Conservation (phyloP, 352 stramenopile genomes). For the Globisporangium canariense region DNA sequence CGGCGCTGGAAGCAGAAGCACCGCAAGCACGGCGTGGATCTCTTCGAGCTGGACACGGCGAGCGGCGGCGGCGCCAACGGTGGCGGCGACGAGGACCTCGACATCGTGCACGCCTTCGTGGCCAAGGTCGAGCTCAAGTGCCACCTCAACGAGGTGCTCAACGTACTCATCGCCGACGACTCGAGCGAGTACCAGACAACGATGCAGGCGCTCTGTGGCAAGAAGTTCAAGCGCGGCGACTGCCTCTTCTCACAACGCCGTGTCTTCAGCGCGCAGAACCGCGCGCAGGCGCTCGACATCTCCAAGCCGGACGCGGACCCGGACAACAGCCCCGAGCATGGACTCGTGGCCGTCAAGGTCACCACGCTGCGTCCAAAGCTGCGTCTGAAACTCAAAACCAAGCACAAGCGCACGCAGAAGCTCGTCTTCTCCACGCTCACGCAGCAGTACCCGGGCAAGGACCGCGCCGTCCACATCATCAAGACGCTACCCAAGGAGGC, state of each 20-base stretch:
- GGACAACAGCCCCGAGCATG: slow-evolving; percentile 6
- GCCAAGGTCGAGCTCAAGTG: slow-evolving; percentile 51
- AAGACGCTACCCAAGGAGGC: slow-evolving; percentile 56
- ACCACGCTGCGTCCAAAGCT: slow-evolving; percentile 31
- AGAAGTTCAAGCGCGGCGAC: slow-evolving; percentile 44
- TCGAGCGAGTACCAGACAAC: slow-evolving; percentile 42
- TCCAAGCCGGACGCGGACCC: slow-evolving; percentile 1
- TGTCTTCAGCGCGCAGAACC: slow-evolving; percentile 26
- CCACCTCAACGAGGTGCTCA: slow-evolving; percentile 65
- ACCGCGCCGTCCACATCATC: slow-evolving; percentile 48
- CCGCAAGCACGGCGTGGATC: slow-evolving; percentile 34
- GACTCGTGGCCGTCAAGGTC: slow-evolving; percentile 33
- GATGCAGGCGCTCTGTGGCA: slow-evolving; percentile 47
- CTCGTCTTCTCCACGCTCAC: slow-evolving; percentile 53
- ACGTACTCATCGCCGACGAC: slow-evolving; percentile 43
- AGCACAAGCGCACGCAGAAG: slow-evolving; percentile 44
- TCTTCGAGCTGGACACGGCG: slow-evolving; percentile 33
- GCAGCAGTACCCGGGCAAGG: slow-evolving; percentile 36
- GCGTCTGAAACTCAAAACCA: slow-evolving; percentile 23
- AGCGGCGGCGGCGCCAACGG: slow-evolving; percentile 25
- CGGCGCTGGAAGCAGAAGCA: slow-evolving; percentile 30
- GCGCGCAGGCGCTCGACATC: slow-evolving; percentile 21
- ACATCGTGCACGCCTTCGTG: slow-evolving; percentile 44
- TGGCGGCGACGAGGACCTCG: slow-evolving; percentile 32
- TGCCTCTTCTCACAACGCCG: slow-evolving; percentile 43